phyloP scores from a whole-genome alignment of 345 rosid genomes.

The Zanthoxylum bungeanum region DNA sequence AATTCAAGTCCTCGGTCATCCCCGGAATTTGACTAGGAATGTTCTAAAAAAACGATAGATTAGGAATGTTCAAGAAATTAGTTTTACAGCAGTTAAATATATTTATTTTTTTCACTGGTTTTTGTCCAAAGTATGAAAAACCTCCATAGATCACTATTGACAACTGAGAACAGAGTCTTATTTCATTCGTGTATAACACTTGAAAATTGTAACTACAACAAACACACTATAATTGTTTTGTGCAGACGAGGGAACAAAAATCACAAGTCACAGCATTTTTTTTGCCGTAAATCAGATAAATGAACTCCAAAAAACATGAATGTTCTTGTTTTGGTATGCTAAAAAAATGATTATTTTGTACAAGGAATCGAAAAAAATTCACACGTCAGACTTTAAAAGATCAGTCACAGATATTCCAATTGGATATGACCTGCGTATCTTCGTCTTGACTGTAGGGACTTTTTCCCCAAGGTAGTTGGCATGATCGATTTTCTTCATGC shows the following conservation, averaged over 20 bases:
- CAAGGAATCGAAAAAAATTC: background rate
- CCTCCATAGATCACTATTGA: background rate
- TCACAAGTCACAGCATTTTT: background rate
- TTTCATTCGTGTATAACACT: background rate
- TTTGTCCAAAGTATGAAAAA: too few species aligned
- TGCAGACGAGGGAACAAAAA: background rate
- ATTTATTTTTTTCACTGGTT: too few species aligned
- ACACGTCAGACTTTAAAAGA: slow-evolving; percentile 16
- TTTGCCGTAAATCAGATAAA: background rate
- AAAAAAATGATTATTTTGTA: background rate
- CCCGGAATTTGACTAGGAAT: too few species aligned
- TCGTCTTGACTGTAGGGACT: slow-evolving; percentile 26
- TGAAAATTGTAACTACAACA: background rate
- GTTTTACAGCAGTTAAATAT: too few species aligned
- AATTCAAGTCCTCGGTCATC: too few species aligned
- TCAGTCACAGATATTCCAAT: slow-evolving; percentile 67
- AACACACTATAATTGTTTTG: background rate
- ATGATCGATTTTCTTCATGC: slow-evolving; percentile 22
- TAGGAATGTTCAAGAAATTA: too few species aligned
- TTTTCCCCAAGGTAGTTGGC: slow-evolving; percentile 26
- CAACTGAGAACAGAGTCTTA: background rate
- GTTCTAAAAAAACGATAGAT: too few species aligned
- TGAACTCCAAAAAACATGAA: background rate
- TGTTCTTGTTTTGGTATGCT: background rate
- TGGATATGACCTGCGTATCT: slow-evolving; percentile 66